A percentile compares a stretch with the other conserved stretches of the same genome.
phyloP scores from a whole-genome alignment of 208 protist genomes.

The Lotmaria passim region DNA sequence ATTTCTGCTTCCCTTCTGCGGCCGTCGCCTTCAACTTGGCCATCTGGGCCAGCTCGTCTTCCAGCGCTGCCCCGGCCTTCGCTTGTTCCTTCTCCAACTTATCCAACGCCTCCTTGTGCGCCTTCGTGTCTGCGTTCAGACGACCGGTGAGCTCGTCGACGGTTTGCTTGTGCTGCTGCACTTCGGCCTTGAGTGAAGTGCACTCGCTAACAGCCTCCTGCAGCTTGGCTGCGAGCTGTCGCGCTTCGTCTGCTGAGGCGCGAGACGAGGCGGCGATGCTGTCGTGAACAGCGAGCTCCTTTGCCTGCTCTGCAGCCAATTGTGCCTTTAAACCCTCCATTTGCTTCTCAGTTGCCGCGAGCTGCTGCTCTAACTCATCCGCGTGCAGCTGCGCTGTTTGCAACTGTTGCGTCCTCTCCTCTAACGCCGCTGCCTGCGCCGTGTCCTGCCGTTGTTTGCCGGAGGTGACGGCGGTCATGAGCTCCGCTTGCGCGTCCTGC shows the following conservation, averaged over 20 bases:
- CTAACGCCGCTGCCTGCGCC: conserved; percentile 8
- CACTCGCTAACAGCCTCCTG: not conserved
- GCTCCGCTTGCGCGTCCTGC: conserved; percentile 13
- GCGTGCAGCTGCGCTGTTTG: conserved; percentile 8
- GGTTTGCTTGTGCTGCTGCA: conserved; percentile 1
- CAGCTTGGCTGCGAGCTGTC: not conserved
- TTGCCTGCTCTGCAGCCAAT: conserved; percentile 54
- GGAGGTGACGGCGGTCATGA: not conserved
- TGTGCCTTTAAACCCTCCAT: conserved; percentile 48
- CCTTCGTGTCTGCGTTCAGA: conserved; percentile 1
- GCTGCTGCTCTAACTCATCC: conserved; percentile 1
- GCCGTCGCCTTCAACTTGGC: not conserved
- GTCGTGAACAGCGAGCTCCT: conserved; percentile 43
- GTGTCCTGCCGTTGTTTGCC: not conserved
- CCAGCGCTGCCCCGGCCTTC: conserved; percentile 10
- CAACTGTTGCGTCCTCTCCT: not conserved
- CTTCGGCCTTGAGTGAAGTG: not conserved
- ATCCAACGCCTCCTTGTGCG: not conserved
- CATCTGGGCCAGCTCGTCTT: not conserved
- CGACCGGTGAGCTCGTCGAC: conserved; percentile 16
- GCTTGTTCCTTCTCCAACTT: conserved; percentile 16
- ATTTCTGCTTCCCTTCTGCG: not conserved
- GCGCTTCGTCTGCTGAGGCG: not conserved
- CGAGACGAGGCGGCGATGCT: not conserved
- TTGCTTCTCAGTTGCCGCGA: conserved; percentile 15